phyloP scores from a whole-genome alignment of 176 grass and related monocot genomes.

The Zea mays region Zm-B73-REFERENCE-NAM-5.0 NC_050099.1:14915001-14915500 shows the following conservation, averaged over 20 bases:
- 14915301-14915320: slow-evolving; percentile 67
- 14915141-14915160: slow-evolving; percentile 51
- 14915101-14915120: slow-evolving; percentile 92
- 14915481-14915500: slow-evolving; percentile 68
- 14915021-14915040: no score
- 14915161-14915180: slow-evolving; percentile 51
- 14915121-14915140: slow-evolving; percentile 72
- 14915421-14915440: slow-evolving; percentile 77
- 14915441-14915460: slow-evolving; percentile 75
- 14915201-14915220: slow-evolving; percentile 61
- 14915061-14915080: no score
- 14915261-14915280: slow-evolving; percentile 68
- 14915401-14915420: slow-evolving; percentile 60
- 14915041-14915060: no score
- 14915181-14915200: slow-evolving; percentile 57
- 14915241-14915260: slow-evolving; percentile 63
- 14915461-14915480: slow-evolving; percentile 41
- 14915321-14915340: slow-evolving; percentile 75
- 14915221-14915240: slow-evolving; percentile 67
- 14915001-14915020: no score
- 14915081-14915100: slow-evolving; percentile 81
- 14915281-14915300: slow-evolving; percentile 76
- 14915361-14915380: slow-evolving; percentile 81
- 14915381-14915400: slow-evolving; percentile 42
- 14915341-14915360: slow-evolving; percentile 65